Conservation (phyloP, 2,329 filamentous ascomycete species). For the Chaetomium globosum region DNA sequence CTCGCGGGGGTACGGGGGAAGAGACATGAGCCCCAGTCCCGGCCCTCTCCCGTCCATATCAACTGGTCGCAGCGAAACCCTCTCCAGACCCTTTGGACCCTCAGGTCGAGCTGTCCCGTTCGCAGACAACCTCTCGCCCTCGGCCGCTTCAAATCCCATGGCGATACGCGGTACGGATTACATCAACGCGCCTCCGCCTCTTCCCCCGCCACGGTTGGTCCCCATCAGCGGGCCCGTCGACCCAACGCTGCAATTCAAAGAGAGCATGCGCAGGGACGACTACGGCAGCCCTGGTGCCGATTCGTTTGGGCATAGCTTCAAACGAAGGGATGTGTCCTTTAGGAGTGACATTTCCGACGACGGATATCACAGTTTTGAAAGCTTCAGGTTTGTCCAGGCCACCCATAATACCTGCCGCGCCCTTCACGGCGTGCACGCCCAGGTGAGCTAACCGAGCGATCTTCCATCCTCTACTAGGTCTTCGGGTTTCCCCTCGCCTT, state of each 20-base stretch:
- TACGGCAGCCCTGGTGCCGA: constrained; percentile 43
- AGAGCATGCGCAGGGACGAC: constrained; percentile 38
- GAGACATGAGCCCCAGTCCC: constrained; percentile 30
- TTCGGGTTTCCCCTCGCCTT: constrained; percentile 36
- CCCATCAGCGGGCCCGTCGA: constrained; percentile 43
- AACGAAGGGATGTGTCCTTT: constrained; percentile 32
- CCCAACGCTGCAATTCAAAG: constrained; percentile 36
- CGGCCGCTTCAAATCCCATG: constrained; percentile 41
- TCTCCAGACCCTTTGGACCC: constrained; percentile 29
- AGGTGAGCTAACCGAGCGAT: not conserved
- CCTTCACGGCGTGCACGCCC: not conserved
- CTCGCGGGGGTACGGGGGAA: constrained; percentile 30
- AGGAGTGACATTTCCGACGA: constrained; percentile 34
- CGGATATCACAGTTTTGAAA: constrained; percentile 38
- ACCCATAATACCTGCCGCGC: not conserved
- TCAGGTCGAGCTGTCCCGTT: constrained; percentile 28
- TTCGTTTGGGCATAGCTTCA: constrained; percentile 43
- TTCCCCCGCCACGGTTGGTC: constrained; percentile 50
- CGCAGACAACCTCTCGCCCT: constrained; percentile 34
- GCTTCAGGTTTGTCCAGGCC: constrained; percentile 32
- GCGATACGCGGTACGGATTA: constrained; percentile 47
- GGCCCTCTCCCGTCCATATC: constrained; percentile 37
- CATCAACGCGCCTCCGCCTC: constrained; percentile 47
- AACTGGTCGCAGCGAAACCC: constrained; percentile 29
- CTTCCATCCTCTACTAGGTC: constrained; percentile 29